Percentiles rank a stretch among this genome's conserved stretches.
phyloP scores from a whole-genome alignment of 345 rosid genomes.

The Salix dunnii region DNA sequence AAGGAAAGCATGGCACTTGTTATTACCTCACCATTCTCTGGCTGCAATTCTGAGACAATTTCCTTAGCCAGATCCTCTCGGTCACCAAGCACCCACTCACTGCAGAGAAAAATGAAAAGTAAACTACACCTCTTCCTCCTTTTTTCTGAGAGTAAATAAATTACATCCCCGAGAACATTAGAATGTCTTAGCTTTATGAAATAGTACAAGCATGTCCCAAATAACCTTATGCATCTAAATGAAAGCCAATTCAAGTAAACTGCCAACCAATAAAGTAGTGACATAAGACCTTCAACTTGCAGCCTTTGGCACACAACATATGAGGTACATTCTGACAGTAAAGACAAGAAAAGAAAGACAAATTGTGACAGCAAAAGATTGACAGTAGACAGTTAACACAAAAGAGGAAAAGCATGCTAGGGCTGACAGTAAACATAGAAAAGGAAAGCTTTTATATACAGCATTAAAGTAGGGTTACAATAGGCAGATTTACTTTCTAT shows the following conservation, averaged over 20 bases:
- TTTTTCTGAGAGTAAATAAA: background rate
- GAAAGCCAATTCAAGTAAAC: background rate
- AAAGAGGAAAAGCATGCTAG: too few relatives aligned
- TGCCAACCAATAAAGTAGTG: background rate
- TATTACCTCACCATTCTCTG: slow-evolving; percentile 77
- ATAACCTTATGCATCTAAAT: background rate
- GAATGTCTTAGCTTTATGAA: background rate
- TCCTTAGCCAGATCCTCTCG: slow-evolving; percentile 94
- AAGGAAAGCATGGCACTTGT: background rate
- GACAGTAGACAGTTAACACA: too few relatives aligned
- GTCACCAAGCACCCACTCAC: slow-evolving; percentile 97
- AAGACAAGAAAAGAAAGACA: too few relatives aligned
- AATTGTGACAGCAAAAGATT: too few relatives aligned
- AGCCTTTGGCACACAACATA: background rate
- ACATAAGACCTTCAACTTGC: background rate
- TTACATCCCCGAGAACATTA: background rate
- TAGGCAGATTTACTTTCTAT: too few relatives aligned
- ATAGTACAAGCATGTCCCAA: background rate
- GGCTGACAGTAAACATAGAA: too few relatives aligned
- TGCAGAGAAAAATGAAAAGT: slow-evolving; percentile 27
- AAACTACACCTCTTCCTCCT: background rate
- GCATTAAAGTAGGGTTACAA: too few relatives aligned
- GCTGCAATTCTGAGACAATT: slow-evolving; percentile 64
- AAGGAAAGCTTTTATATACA: too few relatives aligned
- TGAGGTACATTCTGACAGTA: background rate